Base-by-base conservation (phyloP, 2,329 filamentous ascomycete species). In the Sporothrix euskadiensis region DNA sequence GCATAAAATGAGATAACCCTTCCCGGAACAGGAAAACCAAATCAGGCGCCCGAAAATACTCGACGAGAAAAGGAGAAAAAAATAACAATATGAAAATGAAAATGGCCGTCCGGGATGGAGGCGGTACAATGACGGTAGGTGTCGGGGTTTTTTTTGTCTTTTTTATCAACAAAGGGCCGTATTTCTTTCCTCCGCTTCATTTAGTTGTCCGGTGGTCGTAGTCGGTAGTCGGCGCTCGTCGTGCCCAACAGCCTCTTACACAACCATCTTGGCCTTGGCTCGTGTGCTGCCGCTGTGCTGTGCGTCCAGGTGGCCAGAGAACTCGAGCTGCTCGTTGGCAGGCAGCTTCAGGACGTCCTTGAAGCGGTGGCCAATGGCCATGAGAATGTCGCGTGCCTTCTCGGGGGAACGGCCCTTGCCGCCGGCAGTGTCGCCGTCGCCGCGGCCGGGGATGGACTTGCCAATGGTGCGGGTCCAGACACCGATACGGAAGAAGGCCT, bases 381-480 rank as follows among this genome's bases (percentile, higher is more conserved):
- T 86, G 73, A 99, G 88, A 65, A 95, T 88, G 73, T 96, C 92
- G 84, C 91, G 92, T 80, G 93, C 93, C 87, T 97, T 96, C 79
- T 96, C 93, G 32, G 85, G 81, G 72, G 88, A 90, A 76, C 94
- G 90, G 77, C 92, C 92, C 85, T 95, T 94, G 78, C 91, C 91
- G 72, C 91, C 90, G 61, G 92, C 89, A 69, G 90, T 87, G 77
- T 92, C 90, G 56, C 89, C 90, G 74, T 91, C 90, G 74, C 92
- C 92, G 77, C 93, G 92, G 74, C 89, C 90, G 1, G 91, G 91
- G 75, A 94, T 91, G 80, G 88, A 88, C 86, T 95, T 95, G 81
- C 95, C 95, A 72, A 94, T 94, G 74, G 94, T 97, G 80, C 94
- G 92, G 76, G 96, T 99, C 96, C 97, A 99, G 78, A 98, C 90